Evolutionary conservation across 225 moss, liverwort and hornwort species (phyloP).

Genomic region (Polytrichum formosum): DNA sequence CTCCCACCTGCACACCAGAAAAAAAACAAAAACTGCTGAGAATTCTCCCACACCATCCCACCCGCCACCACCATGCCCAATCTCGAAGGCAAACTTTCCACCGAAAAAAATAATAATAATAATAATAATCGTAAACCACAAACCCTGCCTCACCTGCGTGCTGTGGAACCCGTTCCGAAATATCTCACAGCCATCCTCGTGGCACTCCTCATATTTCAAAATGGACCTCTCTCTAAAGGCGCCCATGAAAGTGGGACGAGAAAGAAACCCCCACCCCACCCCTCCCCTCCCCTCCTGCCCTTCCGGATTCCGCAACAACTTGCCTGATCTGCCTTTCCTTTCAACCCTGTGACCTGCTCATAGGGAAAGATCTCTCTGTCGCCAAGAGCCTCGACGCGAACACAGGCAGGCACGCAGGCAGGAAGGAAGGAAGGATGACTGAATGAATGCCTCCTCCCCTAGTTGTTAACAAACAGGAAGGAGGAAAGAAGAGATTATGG

Average conservation of each 20-base stretch:
- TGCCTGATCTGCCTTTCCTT: neutral
- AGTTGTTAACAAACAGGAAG: no score
- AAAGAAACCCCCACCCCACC: neutral
- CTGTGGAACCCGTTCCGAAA: conserved; percentile 25
- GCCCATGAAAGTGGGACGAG: conserved; percentile 27
- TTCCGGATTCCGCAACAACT: neutral
- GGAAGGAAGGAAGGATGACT: no score
- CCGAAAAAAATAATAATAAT: neutral
- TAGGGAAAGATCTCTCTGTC: neutral
- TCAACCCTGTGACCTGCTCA: neutral
- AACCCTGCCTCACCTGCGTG: conserved; percentile 18
- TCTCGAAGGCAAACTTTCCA: neutral
- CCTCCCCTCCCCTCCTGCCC: neutral
- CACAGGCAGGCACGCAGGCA: no score
- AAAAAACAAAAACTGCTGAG: neutral
- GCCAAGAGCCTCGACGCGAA: no score
- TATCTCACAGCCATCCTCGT: conserved; percentile 29
- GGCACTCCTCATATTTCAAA: conserved; percentile 25
- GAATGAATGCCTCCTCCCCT: no score
- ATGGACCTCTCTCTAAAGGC: conserved; percentile 28
- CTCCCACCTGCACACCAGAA: conserved; percentile 32
- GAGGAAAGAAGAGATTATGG: no score
- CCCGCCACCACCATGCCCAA: no score
- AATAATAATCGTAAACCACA: neutral
- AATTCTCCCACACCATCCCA: neutral